phyloP scores from a whole-genome alignment of 73 alveolate species.

The Paramecium caudatum region DNA sequence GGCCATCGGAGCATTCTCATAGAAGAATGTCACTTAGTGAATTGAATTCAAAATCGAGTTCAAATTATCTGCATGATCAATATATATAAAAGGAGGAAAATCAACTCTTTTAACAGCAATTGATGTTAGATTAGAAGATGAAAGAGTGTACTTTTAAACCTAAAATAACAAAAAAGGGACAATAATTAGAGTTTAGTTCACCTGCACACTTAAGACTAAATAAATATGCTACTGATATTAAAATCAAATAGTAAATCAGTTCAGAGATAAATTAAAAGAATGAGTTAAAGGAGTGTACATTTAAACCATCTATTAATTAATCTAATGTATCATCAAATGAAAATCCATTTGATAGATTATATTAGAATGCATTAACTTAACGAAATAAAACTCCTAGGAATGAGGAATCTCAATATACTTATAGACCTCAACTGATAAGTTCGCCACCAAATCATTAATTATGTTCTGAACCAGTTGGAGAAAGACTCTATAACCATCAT shows the following conservation, averaged over 20 bases:
- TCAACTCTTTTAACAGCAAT: neutral
- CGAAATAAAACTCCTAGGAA: slow-evolving; percentile 4
- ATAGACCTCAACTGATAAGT: slow-evolving; percentile 17
- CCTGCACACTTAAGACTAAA: slow-evolving; percentile 21
- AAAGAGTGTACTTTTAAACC: slow-evolving; percentile 39
- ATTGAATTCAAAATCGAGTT: neutral
- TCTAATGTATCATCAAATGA: neutral
- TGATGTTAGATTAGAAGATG: neutral
- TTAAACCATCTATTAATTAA: neutral
- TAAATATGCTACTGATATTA: neutral
- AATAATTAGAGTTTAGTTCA: neutral
- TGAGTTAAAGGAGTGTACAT: slow-evolving; percentile 2
- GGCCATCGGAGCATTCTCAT: neutral
- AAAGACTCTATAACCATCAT: slow-evolving; percentile 29
- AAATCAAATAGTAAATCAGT: neutral
- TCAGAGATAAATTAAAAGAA: neutral
- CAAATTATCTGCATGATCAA: neutral
- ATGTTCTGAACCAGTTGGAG: slow-evolving; percentile 7
- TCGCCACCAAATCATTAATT: neutral
- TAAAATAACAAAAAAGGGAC: slow-evolving; percentile 3
- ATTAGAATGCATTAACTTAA: slow-evolving; percentile 26
- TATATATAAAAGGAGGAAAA: neutral
- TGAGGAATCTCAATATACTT: neutral
- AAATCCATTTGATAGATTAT: slow-evolving; percentile 54
- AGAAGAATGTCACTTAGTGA: neutral